A percentile compares a stretch with the other conserved stretches of the same genome.
Conservation (phyloP, 495 filamentous ascomycete genomes). For the Platismatia glauca region DNA sequence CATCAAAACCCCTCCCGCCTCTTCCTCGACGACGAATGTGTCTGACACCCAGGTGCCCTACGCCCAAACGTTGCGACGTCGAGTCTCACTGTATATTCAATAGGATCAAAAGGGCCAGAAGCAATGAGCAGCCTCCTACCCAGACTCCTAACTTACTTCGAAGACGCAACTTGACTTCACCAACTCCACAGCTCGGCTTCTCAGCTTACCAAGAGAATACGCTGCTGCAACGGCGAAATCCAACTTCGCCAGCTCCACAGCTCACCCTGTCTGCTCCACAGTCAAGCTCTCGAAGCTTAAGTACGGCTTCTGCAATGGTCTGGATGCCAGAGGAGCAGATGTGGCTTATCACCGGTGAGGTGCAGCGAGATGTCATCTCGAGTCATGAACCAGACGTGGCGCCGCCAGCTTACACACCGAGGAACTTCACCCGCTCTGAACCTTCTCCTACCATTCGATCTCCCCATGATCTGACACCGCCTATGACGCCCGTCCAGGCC, state of each 20-base stretch:
- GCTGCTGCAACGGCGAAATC: constrained; percentile 20
- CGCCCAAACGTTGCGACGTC: constrained; percentile 12
- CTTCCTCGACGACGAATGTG: constrained; percentile 20
- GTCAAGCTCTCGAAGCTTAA: constrained; percentile 6
- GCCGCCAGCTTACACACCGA: constrained; percentile 15
- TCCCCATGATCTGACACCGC: constrained; percentile 15
- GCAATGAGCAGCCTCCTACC: background rate
- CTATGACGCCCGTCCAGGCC: constrained; percentile 20
- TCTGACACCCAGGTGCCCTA: constrained; percentile 1
- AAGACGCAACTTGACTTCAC: constrained; percentile 4
- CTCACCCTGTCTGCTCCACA: constrained; percentile 21
- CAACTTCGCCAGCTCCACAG: constrained; percentile 15
- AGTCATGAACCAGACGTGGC: constrained; percentile 6
- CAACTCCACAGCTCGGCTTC: background rate
- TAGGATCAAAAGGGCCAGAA: constrained; percentile 19
- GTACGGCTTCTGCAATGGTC: constrained; percentile 20
- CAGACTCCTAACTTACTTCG: background rate
- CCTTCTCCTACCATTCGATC: constrained; percentile 12
- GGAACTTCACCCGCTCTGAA: constrained; percentile 14
- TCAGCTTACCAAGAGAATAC: constrained; percentile 12
- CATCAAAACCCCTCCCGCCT: constrained; percentile 19
- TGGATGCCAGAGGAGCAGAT: constrained; percentile 28
- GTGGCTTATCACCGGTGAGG: constrained; percentile 22
- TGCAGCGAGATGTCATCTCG: constrained; percentile 5
- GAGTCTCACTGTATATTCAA: constrained; percentile 22